phyloP scores from a whole-genome alignment of 495 filamentous ascomycete species.

The Lasiosphaeris hirsuta region DNA sequence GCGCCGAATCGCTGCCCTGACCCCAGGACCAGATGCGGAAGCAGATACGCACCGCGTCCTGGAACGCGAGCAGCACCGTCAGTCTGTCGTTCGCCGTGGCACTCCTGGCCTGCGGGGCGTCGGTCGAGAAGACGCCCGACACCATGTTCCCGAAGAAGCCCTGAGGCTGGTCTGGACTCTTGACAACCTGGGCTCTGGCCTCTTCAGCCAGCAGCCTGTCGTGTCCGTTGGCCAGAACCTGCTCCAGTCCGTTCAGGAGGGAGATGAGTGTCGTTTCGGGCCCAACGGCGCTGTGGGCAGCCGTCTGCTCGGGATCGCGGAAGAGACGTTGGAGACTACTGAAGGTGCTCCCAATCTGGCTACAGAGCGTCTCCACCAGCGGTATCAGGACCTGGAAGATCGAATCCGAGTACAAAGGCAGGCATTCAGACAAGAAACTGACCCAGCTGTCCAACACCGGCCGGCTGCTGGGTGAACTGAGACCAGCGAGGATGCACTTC shows the following conservation, averaged over 20 bases:
- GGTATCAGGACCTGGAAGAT: constrained; percentile 90
- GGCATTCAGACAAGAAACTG: constrained; percentile 74
- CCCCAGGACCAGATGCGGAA: constrained; percentile 97
- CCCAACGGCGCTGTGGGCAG: constrained; percentile 30
- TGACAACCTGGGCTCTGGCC: constrained; percentile 59
- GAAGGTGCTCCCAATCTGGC: constrained; percentile 69
- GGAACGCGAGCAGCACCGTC: constrained; percentile 92
- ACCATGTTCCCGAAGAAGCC: constrained; percentile 98
- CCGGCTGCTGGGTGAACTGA: constrained; percentile 70
- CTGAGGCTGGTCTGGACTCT: constrained; percentile 79
- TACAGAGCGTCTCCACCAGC: constrained; percentile 83
- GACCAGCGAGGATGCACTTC: constrained; percentile 77
- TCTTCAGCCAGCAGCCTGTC: constrained; percentile 77
- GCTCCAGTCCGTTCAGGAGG: constrained; percentile 83
- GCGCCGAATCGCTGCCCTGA: constrained; percentile 51
- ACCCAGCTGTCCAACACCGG: constrained; percentile 89
- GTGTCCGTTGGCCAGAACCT: constrained; percentile 82
- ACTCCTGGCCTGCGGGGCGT: constrained; percentile 68
- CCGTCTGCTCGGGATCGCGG: constrained; percentile 32
- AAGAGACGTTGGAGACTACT: constrained; percentile 57
- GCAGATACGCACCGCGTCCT: constrained; percentile 88
- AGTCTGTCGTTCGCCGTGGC: constrained; percentile 87
- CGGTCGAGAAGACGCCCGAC: constrained; percentile 81
- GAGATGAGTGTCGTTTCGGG: constrained; percentile 71
- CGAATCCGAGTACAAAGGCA: constrained; percentile 74